phyloP scores from a whole-genome alignment of 2,329 filamentous ascomycete species.

The Aspergillus puulaauensis region DNA sequence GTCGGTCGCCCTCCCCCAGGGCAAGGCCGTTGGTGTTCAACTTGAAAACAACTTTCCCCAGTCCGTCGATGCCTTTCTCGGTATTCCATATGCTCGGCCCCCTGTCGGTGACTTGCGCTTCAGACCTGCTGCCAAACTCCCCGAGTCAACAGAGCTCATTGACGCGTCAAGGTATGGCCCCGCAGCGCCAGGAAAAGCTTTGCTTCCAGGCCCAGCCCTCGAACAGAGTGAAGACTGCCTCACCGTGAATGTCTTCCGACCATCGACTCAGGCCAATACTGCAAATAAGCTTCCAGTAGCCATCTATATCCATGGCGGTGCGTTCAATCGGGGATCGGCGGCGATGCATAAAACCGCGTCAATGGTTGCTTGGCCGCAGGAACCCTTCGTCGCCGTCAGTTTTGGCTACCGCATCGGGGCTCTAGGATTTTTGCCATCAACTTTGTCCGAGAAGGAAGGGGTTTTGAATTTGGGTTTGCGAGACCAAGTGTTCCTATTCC shows the following conservation, averaged over 20 bases:
- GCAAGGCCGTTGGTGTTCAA: slow-evolving; percentile 29
- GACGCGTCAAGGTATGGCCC: slow-evolving; percentile 10
- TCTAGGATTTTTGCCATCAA: slow-evolving; percentile 58
- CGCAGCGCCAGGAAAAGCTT: slow-evolving; percentile 26
- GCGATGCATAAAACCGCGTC: slow-evolving; percentile 57
- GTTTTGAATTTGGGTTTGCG: slow-evolving; percentile 10
- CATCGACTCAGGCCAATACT: slow-evolving; percentile 10
- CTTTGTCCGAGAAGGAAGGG: slow-evolving; percentile 2
- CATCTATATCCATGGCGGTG: slow-evolving; percentile 44
- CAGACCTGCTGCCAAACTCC: slow-evolving; percentile 28
- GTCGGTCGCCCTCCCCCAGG: slow-evolving; percentile 24
- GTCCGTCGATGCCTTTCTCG: slow-evolving; percentile 42
- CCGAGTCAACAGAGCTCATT: not conserved
- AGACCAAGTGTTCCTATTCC: slow-evolving; percentile 37
- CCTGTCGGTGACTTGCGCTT: slow-evolving; percentile 10
- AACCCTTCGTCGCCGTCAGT: slow-evolving; percentile 46
- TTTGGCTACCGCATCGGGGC: slow-evolving; percentile 48
- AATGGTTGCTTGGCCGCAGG: slow-evolving; percentile 57
- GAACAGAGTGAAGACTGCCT: slow-evolving; percentile 43
- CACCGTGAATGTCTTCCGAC: slow-evolving; percentile 43
- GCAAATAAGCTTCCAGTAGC: slow-evolving; percentile 36
- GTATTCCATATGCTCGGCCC: slow-evolving; percentile 10
- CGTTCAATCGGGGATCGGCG: slow-evolving; percentile 32
- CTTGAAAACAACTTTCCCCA: slow-evolving; percentile 23
- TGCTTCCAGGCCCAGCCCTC: not conserved